These are phyloP conservation scores for Penicillium aurantiogriseum DNA, from an alignment of 2,329 filamentous ascomycete genomes.

Conservation along the genomic window DNA sequence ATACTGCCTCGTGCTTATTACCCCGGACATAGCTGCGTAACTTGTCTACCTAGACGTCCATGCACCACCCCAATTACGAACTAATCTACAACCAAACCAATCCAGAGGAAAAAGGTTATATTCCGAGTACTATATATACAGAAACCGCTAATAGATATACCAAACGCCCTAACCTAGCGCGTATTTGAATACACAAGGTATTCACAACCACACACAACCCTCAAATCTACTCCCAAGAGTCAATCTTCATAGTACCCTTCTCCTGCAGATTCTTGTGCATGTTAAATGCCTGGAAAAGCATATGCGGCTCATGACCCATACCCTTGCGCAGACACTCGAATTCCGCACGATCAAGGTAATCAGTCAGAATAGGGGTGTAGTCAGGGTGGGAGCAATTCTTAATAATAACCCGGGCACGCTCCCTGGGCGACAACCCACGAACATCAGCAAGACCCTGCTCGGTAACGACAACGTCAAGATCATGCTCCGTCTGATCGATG, in stretches of 20 bases:
- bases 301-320: constrained; percentile 85
- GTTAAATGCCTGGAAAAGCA: constrained; percentile 82
- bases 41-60: neutral
- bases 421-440: constrained; percentile 72
- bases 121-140: constrained; percentile 7
- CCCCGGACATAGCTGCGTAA: neutral
- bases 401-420: constrained; percentile 82
- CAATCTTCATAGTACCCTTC: constrained; percentile 86
- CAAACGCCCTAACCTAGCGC: neutral
- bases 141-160: constrained; percentile 12
- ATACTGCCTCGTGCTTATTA: neutral
- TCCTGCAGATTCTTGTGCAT: constrained; percentile 81
- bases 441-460: constrained; percentile 80
- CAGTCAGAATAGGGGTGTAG: constrained; percentile 75
- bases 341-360: constrained; percentile 84
- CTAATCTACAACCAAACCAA: neutral
- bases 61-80: neutral
- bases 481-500: constrained; percentile 89
- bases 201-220: neutral
- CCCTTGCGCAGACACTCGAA: constrained; percentile 82
- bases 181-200: neutral
- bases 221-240: constrained; percentile 55
- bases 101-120: neutral
- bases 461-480: constrained; percentile 83
- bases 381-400: constrained; percentile 82